Evolutionary conservation across 345 rosid genomes (phyloP).

Genomic region (Sonneratia alba): DNA sequence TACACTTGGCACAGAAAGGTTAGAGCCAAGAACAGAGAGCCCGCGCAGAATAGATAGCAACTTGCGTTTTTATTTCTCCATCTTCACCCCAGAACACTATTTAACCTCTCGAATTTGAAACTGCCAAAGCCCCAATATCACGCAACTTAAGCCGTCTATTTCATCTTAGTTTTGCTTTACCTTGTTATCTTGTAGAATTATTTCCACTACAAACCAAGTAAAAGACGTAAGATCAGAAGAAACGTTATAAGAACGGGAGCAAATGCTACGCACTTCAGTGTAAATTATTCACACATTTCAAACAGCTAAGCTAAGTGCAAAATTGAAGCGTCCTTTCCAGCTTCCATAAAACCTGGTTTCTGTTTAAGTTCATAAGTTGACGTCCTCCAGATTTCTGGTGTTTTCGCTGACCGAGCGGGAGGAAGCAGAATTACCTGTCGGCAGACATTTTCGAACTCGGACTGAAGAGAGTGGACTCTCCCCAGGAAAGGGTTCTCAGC

Average conservation of each 20-base stretch:
- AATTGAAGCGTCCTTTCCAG: not conserved
- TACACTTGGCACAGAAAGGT: too few species aligned
- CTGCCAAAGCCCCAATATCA: not conserved
- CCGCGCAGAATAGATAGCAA: too few species aligned
- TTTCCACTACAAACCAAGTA: not conserved
- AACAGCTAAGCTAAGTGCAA: not conserved
- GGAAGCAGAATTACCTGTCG: slow-evolving; percentile 27
- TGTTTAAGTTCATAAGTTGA: not conserved
- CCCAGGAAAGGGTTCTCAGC: slow-evolving; percentile 40
- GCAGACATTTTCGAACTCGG: slow-evolving; percentile 31
- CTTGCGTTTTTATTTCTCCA: too few species aligned
- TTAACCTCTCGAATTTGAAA: not conserved
- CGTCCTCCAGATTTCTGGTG: not conserved
- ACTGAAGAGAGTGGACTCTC: slow-evolving; percentile 32
- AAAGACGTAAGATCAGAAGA: not conserved
- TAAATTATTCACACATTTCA: not conserved
- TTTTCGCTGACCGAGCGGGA: not conserved
- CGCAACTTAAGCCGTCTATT: not conserved
- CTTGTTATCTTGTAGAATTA: not conserved
- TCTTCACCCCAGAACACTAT: too few species aligned
- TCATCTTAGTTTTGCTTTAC: not conserved
- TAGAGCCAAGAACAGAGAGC: too few species aligned
- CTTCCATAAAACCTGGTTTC: too few species aligned
- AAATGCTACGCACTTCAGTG: not conserved
- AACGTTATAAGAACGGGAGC: not conserved